Base-by-base conservation (phyloP, 768 basidiomycete species). In the Suillus americanus region DNA sequence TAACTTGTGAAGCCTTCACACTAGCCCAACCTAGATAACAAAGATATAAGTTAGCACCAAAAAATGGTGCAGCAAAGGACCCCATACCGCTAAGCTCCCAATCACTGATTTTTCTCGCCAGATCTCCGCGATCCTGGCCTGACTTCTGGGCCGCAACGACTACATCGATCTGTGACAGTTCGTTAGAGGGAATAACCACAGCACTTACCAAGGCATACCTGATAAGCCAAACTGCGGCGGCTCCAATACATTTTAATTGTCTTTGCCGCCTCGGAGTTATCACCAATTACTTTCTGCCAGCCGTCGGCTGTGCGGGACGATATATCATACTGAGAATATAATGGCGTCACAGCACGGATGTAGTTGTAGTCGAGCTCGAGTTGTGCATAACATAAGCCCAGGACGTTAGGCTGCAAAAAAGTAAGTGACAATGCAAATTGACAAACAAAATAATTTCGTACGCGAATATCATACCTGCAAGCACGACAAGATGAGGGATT, bases 341-440 rank as follows among this genome's bases (percentile, higher is more conserved):
- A 81, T 0, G 84, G 84, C 0, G 84, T 85, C 40, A 79, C 72
- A 5, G 83, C 81, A 20, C 82, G 74, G 28, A 85, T 72, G 59
- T 77, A 77, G 3, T 73, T 76, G 59, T 79, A 76, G n/a, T 82
- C 77, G 12, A 85, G 76, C 69, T 85, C 84, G 9, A 85, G 75
- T 59, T 79, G 74, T 5, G 84, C 83, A 68, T 81, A 84, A 41
- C 76, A 77, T 6, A 85, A 73, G 2, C 74, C 76, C 12, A 85
- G 77, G 16, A 80, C 78, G 65, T 80, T 83, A 43, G 69, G 55
- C 82, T 82, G 65, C 3, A 20, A 28, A 9, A 45, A 25, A 60
- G 38, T 66, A n/a, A 60, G 37, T 14, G 5, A 51, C 35, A 5
- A 8, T 41, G 12, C 8, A 45, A 51, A 30, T 33, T 41, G 30